A percentile compares a stretch with the other conserved stretches of the same genome.
Conservation (phyloP, 495 filamentous ascomycete species). For the Xylaria curta region DNA sequence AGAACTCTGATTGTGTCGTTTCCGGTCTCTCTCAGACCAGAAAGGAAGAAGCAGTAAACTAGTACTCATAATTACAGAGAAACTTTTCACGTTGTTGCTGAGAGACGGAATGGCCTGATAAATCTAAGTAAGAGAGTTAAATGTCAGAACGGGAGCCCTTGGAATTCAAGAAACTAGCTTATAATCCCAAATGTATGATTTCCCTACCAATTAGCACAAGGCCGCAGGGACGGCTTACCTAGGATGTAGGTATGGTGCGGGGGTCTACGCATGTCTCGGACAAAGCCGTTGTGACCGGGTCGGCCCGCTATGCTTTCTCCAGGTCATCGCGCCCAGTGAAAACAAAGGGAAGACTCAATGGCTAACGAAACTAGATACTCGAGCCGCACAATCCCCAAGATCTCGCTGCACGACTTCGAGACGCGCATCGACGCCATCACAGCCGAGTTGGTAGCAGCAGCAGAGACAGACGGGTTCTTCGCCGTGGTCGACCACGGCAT, state of each 20-base stretch:
- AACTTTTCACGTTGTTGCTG: background rate
- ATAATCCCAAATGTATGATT: background rate
- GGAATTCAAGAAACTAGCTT: background rate
- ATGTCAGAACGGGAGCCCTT: background rate
- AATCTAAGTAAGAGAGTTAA: background rate
- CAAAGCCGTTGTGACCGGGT: background rate
- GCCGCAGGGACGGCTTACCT: background rate
- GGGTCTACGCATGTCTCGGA: background rate
- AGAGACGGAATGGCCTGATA: background rate
- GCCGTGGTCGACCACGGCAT: conserved; percentile 64
- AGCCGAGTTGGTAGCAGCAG: conserved; percentile 58
- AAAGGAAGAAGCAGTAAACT: background rate
- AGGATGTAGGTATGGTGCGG: background rate
- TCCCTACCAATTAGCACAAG: background rate
- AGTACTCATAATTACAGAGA: background rate
- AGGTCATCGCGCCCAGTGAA: background rate
- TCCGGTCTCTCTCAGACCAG: background rate
- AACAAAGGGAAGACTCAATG: background rate
- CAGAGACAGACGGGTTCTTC: conserved; percentile 71
- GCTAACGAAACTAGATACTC: conserved; percentile 48
- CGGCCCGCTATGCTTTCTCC: background rate
- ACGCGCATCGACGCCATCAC: conserved; percentile 62
- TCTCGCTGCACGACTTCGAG: conserved; percentile 64
- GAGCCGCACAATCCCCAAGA: conserved; percentile 59
- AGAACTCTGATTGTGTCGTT: background rate